Base-by-base conservation (phyloP, 345 rosid species). In the Abelmoschus esculentus region DNA sequence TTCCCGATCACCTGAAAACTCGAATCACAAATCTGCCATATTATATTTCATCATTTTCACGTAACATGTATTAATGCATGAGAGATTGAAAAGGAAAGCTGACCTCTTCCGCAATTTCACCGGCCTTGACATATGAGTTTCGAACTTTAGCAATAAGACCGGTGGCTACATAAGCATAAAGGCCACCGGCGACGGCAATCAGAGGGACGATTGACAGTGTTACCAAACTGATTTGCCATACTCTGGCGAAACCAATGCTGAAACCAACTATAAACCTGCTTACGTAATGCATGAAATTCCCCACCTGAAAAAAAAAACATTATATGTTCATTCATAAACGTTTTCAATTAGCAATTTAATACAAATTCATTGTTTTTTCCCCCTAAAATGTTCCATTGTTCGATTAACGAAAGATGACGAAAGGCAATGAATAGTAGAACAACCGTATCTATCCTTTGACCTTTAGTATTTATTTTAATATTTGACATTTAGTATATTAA, bases 51-150 rank as follows among this genome's bases (percentile, higher is more conserved):
- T 46, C 44, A 32, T 14, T 60, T 62, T 40, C 18, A 61, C 18
- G 47, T 62, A 10, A 38, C 13, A 36, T 36, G 29, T 40, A 7
- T 63, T 3, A 18, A 17, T 17, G 26, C 22, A 53, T 50, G 22
- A 3, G 28, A 36, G 66, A 36, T 49, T 17, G 32, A 19, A 10
- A 42, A 14, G 7, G 8, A 40, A 7, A 61, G 60, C 79, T 61
- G 32, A 93, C 98, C 93, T 95, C 99, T 81, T 95, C 98, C 0
- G 99, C 99, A 18, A 92, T 90, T 78, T 90, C 96, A 9, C 98
- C 98, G 52, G 98, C 99, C 70, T 80, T 95, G 70, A 92, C 92
- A 69, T 95, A 95, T 65, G 98, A 80, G 76, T 89, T 91, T 5
- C 98, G 84, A 18, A 92, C 89, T 56, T 88, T 69, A 6, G 89